Evolutionary conservation across 129 eudicot genomes (phyloP).

Genomic region (Ambrosia trifida): DNA sequence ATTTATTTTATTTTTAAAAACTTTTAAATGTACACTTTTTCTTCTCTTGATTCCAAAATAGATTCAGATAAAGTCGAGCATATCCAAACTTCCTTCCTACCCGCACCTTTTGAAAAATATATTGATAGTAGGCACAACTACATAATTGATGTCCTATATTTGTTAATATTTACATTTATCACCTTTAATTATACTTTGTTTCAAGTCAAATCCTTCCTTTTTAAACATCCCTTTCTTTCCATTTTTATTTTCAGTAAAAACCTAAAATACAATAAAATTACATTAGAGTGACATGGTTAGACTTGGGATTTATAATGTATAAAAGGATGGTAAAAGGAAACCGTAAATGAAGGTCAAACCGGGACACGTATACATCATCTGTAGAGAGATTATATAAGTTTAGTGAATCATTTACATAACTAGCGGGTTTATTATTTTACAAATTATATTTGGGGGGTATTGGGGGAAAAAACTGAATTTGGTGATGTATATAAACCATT

Average conservation of each 20-base stretch:
- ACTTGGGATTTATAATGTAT: no score
- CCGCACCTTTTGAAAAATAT: not conserved
- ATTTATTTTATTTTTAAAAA: no score
- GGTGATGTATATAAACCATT: no score
- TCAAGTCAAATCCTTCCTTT: not conserved
- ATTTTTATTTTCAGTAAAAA: not conserved
- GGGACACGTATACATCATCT: no score
- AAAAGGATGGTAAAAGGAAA: no score
- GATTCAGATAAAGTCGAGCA: conserved; percentile 8
- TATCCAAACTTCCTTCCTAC: not conserved
- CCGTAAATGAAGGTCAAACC: no score
- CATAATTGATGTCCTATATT: not conserved
- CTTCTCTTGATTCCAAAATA: not conserved
- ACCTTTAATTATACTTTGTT: not conserved
- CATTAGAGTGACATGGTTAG: not conserved
- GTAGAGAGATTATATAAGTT: no score
- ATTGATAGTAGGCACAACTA: not conserved
- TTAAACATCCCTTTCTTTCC: not conserved
- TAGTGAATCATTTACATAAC: no score
- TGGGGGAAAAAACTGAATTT: no score
- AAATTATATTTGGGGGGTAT: no score
- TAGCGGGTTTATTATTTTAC: no score
- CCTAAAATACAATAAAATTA: not conserved
- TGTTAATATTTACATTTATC: not conserved
- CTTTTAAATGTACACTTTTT: no score